phyloP scores from a whole-genome alignment of 2,329 filamentous ascomycete genomes.

The Neofusicoccum cordaticola region DNA sequence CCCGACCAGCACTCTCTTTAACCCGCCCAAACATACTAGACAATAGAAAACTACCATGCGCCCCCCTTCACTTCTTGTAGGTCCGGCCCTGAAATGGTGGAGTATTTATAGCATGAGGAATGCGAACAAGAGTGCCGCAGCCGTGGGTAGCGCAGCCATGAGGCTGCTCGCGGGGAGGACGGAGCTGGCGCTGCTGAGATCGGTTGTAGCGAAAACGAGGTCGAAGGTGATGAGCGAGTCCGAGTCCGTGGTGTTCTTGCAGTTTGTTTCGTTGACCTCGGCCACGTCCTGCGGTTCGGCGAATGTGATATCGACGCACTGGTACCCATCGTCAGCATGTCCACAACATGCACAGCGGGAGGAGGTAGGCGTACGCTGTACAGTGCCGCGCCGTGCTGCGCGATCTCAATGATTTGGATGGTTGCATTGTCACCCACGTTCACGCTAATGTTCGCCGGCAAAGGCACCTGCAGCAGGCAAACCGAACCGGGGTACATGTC shows the following conservation, averaged over 20 bases:
- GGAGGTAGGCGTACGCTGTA: constrained; percentile 61
- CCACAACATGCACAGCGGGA: not conserved
- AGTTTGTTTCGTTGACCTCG: constrained; percentile 76
- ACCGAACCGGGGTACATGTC: constrained; percentile 83
- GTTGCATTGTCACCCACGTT: constrained; percentile 84
- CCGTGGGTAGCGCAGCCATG: not conserved
- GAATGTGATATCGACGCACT: constrained; percentile 96
- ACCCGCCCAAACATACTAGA: not conserved
- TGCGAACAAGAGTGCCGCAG: constrained; percentile 3
- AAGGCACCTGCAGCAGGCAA: constrained; percentile 83
- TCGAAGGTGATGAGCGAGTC: constrained; percentile 65
- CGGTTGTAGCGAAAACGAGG: constrained; percentile 61
- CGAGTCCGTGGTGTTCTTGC: constrained; percentile 71
- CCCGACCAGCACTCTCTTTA: not conserved
- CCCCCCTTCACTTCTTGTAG: not conserved
- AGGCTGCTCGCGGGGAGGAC: not conserved
- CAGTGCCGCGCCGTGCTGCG: constrained; percentile 77
- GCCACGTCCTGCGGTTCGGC: constrained; percentile 73
- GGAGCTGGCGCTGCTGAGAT: constrained; percentile 22
- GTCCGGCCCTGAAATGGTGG: not conserved
- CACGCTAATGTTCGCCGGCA: constrained; percentile 69
- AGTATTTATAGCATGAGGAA: constrained; percentile 9
- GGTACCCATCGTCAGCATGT: not conserved
- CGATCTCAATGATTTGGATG: constrained; percentile 81
- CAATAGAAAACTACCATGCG: not conserved